Evolutionary conservation across 768 basidiomycete genomes (phyloP).

Genomic region (Imleria badia): DNA sequence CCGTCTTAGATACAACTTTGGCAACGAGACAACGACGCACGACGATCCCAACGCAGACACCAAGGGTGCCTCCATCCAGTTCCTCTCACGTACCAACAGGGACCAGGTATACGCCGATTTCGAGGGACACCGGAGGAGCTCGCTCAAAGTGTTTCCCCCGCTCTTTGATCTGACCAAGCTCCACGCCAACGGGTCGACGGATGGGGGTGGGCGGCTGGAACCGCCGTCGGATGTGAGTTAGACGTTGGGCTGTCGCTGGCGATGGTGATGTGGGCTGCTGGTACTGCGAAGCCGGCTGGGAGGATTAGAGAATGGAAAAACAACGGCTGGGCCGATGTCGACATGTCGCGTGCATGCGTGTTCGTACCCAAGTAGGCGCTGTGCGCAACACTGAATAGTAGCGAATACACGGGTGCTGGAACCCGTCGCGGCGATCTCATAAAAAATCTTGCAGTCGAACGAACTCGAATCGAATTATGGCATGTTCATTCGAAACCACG

Average conservation of each 20-base stretch:
- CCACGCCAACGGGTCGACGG: constrained; percentile 20
- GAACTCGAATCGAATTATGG: too few relatives aligned
- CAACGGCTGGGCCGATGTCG: too few relatives aligned
- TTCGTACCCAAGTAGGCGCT: too few relatives aligned
- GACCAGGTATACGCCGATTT: constrained; percentile 36
- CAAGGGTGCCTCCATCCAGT: constrained; percentile 39
- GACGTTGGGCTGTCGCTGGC: not conserved
- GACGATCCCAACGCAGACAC: constrained; percentile 7
- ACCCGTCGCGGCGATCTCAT: too few relatives aligned
- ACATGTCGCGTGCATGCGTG: too few relatives aligned
- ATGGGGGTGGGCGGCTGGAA: constrained; percentile 18
- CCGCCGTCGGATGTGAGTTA: constrained; percentile 1
- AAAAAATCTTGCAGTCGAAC: too few relatives aligned
- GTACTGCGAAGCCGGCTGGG: too few relatives aligned
- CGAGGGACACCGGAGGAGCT: not conserved
- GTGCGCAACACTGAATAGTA: too few relatives aligned
- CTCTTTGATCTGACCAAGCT: constrained; percentile 25
- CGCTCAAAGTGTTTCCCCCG: constrained; percentile 19
- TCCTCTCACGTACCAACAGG: constrained; percentile 38
- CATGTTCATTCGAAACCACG: too few relatives aligned
- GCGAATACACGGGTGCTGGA: too few relatives aligned
- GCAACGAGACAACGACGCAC: constrained; percentile 25
- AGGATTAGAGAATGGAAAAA: too few relatives aligned
- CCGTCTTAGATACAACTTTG: constrained; percentile 43
- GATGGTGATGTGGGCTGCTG: not conserved